These are phyloP conservation scores for Lactifluus rugatus DNA, from an alignment of 768 basidiomycete species.

Conservation along the genomic window DNA sequence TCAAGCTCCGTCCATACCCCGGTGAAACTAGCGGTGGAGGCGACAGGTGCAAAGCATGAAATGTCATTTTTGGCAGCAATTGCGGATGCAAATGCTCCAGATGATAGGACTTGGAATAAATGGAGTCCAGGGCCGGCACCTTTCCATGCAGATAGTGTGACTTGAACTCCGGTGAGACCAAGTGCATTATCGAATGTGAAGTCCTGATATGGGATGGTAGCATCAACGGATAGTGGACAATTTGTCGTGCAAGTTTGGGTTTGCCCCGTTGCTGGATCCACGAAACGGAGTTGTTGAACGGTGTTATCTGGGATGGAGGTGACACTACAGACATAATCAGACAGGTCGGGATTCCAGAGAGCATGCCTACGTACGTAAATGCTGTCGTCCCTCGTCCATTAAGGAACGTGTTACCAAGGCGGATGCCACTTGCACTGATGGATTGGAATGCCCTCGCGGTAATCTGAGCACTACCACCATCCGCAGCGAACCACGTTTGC, in stretches of 20 bases:
- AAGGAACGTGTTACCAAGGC: constrained; percentile 88
- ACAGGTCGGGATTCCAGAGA: constrained; percentile 2
- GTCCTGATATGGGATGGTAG: constrained; percentile 80
- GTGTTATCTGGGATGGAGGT: constrained; percentile 85
- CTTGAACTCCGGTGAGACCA: constrained; percentile 80
- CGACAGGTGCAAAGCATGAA: constrained; percentile 70
- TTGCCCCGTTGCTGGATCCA: constrained; percentile 65
- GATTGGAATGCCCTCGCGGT: constrained; percentile 68
- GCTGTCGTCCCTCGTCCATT: constrained; percentile 71
- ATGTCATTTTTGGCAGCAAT: constrained; percentile 45
- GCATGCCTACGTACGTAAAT: constrained; percentile 55
- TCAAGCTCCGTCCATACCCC: constrained; percentile 61
- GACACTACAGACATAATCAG: constrained; percentile 40
- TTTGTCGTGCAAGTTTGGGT: constrained; percentile 65
- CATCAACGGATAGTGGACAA: constrained; percentile 75
- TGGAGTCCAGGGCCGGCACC: constrained; percentile 78
- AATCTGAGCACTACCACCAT: constrained; percentile 61
- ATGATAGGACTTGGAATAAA: constrained; percentile 83
- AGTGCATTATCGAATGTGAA: constrained; percentile 63
- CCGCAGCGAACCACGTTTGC: constrained; percentile 76
- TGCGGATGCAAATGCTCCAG: constrained; percentile 83
- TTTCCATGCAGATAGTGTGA: constrained; percentile 67
- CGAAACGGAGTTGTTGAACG: constrained; percentile 64
- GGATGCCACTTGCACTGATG: constrained; percentile 67
- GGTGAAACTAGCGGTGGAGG: constrained; percentile 58